Base-by-base conservation (phyloP, 371 early-diverging fungal genomes). In the Chytridium lagenaria region DNA sequence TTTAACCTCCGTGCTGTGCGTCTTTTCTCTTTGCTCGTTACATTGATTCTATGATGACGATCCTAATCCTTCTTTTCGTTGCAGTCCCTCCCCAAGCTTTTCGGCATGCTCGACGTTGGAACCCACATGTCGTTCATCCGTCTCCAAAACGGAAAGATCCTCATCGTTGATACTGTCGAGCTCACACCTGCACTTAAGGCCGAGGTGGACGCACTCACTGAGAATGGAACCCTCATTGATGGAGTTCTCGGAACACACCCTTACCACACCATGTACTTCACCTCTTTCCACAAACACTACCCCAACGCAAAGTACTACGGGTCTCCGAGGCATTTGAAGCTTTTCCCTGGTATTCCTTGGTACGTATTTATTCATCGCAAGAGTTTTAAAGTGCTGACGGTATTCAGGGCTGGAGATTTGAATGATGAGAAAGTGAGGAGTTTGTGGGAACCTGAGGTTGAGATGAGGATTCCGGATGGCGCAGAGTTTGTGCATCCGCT, bases 121-220 rank as follows among this genome's bases (percentile, higher is more conserved):
- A 77, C 72, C 37, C 73, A 77, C 68, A 77, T 77, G 77, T 28
- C 30, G 50, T 73, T 77, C 28, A 50, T 77, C 51, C 36, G 50
- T 33, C 73, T 73, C 22, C 5, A 3, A 10, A 38, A 36, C 26
- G 77, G 77, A 34, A 37, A 64, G 33, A 69, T 77, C 57, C 28
- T 72, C n/a, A 67, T 50, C 26, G 26, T 77, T 34, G 68, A 68
- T 26, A 59, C 77, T 34, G 77, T 77, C 16, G 65, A 61, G 30
- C 70, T 77, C 39, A 63, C 51, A 26, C 66, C 38, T 7, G 38
- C 22, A 3, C 16, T 50, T 3, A 72, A 72, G 37, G 52, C 30
- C n/a, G 69, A 68, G 55, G 59, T 72, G 37, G 65, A 69, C 52
- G 66, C 23, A 1, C 37, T 76, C 31, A 76, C 76, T 12, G 30